Evolutionary conservation across 441 rosid genomes (phyloP).

Genomic region (Rhodomyrtus psidioides): DNA sequence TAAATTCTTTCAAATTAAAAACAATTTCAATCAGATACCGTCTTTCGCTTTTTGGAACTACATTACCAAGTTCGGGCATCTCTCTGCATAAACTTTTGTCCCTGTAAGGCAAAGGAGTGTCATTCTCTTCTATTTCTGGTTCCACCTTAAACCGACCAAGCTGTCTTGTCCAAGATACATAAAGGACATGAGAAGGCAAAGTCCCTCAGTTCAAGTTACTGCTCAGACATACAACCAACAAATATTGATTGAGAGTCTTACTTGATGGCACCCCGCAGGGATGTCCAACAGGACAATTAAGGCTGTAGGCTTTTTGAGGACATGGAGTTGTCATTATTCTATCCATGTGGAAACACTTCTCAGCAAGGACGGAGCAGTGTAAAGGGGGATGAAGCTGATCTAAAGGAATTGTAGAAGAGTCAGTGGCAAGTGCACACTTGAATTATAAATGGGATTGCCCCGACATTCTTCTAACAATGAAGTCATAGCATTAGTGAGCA

Average conservation of each 20-base stretch:
- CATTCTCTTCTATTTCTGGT: background rate
- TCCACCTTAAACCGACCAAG: background rate
- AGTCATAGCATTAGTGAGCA: conserved; percentile 29
- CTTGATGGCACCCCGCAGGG: background rate
- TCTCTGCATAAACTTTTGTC: background rate
- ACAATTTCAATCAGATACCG: background rate
- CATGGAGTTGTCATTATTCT: background rate
- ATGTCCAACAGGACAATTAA: background rate
- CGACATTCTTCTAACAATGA: conserved; percentile 36
- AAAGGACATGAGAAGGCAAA: background rate
- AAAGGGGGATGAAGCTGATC: background rate
- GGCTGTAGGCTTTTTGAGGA: background rate
- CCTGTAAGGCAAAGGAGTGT: background rate
- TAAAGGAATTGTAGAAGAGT: background rate
- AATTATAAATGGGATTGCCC: conserved; percentile 38
- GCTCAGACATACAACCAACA: background rate
- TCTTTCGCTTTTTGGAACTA: background rate
- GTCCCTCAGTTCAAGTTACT: background rate
- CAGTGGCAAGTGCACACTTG: background rate
- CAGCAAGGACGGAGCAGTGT: background rate
- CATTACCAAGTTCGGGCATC: background rate
- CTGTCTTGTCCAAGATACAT: background rate
- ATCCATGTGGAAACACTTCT: background rate
- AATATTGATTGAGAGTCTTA: background rate
- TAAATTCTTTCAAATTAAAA: background rate